phyloP scores from a whole-genome alignment of 148 eudicot species.

The Pouteria glomerata region DNA sequence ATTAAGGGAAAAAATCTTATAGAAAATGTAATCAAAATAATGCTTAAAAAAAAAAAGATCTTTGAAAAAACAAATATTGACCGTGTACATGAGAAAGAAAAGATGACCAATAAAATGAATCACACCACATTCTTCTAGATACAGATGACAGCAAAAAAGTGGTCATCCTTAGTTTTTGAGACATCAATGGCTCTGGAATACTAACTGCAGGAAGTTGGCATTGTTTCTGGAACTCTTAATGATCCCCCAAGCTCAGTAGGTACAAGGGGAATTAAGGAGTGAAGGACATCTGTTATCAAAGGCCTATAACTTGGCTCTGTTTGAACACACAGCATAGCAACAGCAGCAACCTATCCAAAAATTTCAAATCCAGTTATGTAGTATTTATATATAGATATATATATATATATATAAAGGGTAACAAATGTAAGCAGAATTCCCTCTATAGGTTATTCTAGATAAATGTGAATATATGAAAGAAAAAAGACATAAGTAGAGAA shows the following conservation, averaged over 20 bases:
- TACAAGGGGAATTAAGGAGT: constrained; percentile 81
- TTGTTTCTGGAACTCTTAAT: constrained; percentile 31
- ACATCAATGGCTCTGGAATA: background rate
- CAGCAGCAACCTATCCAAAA: constrained; percentile 69
- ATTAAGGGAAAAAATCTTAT: no score
- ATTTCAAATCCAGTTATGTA: background rate
- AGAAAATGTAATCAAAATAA: no score
- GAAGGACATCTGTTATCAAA: constrained; percentile 73
- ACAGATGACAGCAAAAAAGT: no score
- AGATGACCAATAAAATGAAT: no score
- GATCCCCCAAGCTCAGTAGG: constrained; percentile 73
- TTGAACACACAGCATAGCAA: constrained; percentile 80
- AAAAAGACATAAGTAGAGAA: background rate
- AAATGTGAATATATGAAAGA: no score
- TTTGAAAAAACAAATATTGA: no score
- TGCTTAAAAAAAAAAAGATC: no score
- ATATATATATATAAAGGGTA: no score
- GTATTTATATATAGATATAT: no score
- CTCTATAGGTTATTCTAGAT: no score
- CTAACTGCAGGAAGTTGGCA: background rate
- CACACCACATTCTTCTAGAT: background rate
- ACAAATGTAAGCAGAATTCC: no score
- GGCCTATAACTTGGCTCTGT: constrained; percentile 88
- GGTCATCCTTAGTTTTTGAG: background rate
- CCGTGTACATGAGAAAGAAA: no score